Percentiles rank a stretch among this genome's conserved stretches.
Conservation (phyloP, 2,329 filamentous ascomycete genomes). For the Aspergillus alliaceus region DNA sequence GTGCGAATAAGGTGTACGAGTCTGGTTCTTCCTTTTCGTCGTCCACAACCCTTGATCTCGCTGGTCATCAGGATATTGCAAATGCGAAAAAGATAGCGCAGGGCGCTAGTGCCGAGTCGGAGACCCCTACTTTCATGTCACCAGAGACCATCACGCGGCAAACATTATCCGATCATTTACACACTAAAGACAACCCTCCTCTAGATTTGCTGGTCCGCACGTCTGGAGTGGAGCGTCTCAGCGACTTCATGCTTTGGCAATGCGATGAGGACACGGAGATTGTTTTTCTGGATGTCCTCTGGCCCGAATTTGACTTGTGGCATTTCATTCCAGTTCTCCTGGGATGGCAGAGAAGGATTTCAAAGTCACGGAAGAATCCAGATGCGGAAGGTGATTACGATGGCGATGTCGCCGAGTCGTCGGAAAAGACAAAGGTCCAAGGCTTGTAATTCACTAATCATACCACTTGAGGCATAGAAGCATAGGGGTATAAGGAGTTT, state of each 20-base stretch:
- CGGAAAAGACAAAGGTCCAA: slow-evolving; percentile 33
- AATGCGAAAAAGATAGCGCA: slow-evolving; percentile 39
- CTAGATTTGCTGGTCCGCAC: slow-evolving; percentile 89
- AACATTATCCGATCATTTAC: slow-evolving; percentile 81
- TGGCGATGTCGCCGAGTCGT: slow-evolving; percentile 44
- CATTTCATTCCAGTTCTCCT: slow-evolving; percentile 88
- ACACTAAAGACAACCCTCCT: slow-evolving; percentile 81
- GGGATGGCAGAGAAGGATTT: slow-evolving; percentile 77
- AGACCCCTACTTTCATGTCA: slow-evolving; percentile 57
- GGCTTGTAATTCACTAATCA: slow-evolving; percentile 23
- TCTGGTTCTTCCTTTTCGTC: slow-evolving; percentile 39
- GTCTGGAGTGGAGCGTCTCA: slow-evolving; percentile 86
- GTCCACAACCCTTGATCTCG: slow-evolving; percentile 52
- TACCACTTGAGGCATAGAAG: neutral
- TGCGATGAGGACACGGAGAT: slow-evolving; percentile 90
- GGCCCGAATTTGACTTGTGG: slow-evolving; percentile 95
- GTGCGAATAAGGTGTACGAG: slow-evolving; percentile 29
- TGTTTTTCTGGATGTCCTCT: slow-evolving; percentile 86
- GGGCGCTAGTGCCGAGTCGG: slow-evolving; percentile 27
- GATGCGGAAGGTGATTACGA: slow-evolving; percentile 59
- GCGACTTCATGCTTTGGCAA: slow-evolving; percentile 99
- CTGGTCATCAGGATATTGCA: slow-evolving; percentile 26
- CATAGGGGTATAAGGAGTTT: slow-evolving; percentile 8
- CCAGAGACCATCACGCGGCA: slow-evolving; percentile 84
- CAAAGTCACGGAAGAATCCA: slow-evolving; percentile 62